Percentiles rank a stretch among this genome's conserved stretches.
Evolutionary conservation across 1,139 yeast species (phyloP).

Genomic region (Diutina neorugosa): DNA sequence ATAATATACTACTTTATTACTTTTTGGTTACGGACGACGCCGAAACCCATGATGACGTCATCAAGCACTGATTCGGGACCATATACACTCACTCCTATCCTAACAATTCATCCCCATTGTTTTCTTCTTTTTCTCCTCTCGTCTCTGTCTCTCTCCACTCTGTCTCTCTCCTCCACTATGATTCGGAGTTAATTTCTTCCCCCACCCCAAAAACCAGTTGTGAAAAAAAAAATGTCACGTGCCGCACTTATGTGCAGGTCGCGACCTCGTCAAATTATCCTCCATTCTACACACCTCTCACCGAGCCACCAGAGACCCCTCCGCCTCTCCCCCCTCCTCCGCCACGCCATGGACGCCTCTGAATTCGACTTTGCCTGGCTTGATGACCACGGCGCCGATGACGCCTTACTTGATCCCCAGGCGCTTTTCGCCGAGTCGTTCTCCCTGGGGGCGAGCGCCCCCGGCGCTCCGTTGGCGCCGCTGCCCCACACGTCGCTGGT

Average conservation of each 20-base stretch:
- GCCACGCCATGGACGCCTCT: background rate
- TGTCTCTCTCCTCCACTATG: too few species aligned
- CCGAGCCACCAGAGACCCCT: background rate
- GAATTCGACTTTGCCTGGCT: constrained; percentile 3
- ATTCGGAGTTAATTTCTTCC: too few species aligned
- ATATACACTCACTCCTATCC: too few species aligned
- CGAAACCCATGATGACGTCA: too few species aligned
- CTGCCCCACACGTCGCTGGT: background rate
- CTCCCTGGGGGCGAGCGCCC: background rate
- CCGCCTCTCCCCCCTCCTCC: too few species aligned
- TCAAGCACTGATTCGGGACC: too few species aligned
- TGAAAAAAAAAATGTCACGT: background rate
- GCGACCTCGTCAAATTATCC: background rate
- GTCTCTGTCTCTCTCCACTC: too few species aligned
- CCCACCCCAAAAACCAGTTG: too few species aligned
- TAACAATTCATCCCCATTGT: too few species aligned
- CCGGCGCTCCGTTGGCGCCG: background rate
- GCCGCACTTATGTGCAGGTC: background rate
- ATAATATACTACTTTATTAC: too few species aligned
- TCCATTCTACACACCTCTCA: background rate
- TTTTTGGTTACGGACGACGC: too few species aligned
- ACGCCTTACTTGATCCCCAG: background rate
- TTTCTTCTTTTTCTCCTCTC: too few species aligned
- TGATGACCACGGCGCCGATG: background rate
- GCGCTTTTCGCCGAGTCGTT: background rate